A percentile compares a stretch with the other conserved stretches of the same genome.
phyloP scores from a whole-genome alignment of 1,284 basidiomycete species.

The Leccinum griseonigrum region DNA sequence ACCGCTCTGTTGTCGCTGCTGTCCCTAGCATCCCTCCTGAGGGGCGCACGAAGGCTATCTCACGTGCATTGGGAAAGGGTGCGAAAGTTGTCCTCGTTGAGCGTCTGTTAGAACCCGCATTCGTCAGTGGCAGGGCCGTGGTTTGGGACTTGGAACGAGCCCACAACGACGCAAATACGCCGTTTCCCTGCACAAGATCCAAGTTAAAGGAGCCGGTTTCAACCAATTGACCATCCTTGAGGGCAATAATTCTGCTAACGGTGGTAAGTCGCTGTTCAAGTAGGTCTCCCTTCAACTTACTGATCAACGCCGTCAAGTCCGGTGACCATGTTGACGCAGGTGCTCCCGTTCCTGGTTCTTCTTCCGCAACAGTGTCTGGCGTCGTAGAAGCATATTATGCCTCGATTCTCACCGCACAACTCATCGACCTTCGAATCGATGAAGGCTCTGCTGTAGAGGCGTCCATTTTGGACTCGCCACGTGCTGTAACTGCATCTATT shows the following conservation, averaged over 20 bases:
- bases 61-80: conserved; percentile 82
- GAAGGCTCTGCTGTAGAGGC: conserved; percentile 10
- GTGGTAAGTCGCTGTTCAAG: conserved; percentile 1
- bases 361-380: conserved; percentile 16
- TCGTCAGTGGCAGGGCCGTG: conserved; percentile 67
- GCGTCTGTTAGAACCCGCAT: conserved; percentile 71
- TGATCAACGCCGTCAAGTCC: conserved; percentile 38
- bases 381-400: conserved; percentile 26
- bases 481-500: conserved; percentile 18
- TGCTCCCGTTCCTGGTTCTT: conserved; percentile 30
- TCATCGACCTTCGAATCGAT: conserved; percentile 5
- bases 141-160: conserved; percentile 74
- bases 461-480: conserved; percentile 19
- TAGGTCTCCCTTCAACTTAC: conserved; percentile 43
- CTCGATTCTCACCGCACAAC: conserved; percentile 16
- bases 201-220: conserved; percentile 71
- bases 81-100: conserved; percentile 83
- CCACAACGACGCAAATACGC: conserved; percentile 82
- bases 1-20: conserved; percentile 79
- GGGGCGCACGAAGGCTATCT: conserved; percentile 86
- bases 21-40: conserved; percentile 83
- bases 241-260: conserved; percentile 65
- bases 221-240: conserved; percentile 78
- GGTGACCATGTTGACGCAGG: conserved; percentile 62
- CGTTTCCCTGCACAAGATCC: conserved; percentile 66